Conservation (phyloP, 192 early-diverging fungal genomes). For the Spizellomyces sp. region DNA sequence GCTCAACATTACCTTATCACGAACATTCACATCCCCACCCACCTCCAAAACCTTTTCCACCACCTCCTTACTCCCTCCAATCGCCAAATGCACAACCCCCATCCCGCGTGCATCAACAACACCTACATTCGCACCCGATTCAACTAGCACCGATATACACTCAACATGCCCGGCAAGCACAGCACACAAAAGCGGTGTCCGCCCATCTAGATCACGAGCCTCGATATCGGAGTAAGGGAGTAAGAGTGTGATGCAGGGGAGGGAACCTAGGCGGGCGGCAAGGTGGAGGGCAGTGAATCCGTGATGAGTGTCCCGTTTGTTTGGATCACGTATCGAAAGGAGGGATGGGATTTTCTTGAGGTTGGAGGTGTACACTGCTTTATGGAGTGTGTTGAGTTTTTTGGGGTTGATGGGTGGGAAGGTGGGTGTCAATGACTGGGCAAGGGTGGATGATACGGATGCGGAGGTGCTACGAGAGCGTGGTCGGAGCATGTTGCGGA, state of each 20-base stretch:
- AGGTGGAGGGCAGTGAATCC: constrained; percentile 46
- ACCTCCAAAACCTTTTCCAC: no score
- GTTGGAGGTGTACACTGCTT: constrained; percentile 39
- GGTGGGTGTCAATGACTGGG: no score
- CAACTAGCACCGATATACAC: no score
- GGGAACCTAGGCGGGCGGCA: constrained; percentile 28
- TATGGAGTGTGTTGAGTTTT: constrained; percentile 46
- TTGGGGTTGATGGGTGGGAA: constrained; percentile 17
- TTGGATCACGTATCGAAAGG: constrained; percentile 42
- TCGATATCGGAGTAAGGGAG: background rate
- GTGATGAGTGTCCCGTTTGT: constrained; percentile 47
- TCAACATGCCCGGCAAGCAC: background rate
- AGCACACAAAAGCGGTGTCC: constrained; percentile 42
- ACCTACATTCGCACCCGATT: no score
- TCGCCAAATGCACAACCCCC: no score
- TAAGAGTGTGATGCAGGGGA: background rate
- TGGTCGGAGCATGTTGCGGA: no score
- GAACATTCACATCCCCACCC: no score
- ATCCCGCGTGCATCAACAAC: no score
- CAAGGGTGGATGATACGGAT: no score
- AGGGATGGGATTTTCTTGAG: constrained; percentile 33
- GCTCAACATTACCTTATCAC: no score
- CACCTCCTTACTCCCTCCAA: no score
- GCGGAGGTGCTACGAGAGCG: no score
- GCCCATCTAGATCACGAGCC: background rate